Base-by-base conservation (phyloP, 2,329 filamentous ascomycete genomes). In the Aspergillus jensenii region DNA sequence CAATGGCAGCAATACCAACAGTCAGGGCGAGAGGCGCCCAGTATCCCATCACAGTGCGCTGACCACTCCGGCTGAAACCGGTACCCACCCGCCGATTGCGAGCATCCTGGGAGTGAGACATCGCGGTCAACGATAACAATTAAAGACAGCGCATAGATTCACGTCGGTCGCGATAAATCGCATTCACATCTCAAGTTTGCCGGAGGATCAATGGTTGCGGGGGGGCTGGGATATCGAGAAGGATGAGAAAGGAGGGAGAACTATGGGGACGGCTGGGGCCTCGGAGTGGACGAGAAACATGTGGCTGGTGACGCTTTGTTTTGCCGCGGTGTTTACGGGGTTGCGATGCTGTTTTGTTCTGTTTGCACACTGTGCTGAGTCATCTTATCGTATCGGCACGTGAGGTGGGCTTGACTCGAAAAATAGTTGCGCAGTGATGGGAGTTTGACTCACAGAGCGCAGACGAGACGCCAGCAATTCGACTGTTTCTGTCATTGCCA, bases 1-100 rank as follows among this genome's bases (percentile, higher is more conserved):
- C 92, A 55, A 90, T 87, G 21, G 93, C 91, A 60, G 93, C 93
- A 66, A 96, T 86, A 47, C 91, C 93, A 58, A 96, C 87, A 50
- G 93, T 97, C 63, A 96, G 77, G 64, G 87, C 88, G 56, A 98
- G 83, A 62, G 93, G 93, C 59, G 96, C 85, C 91, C 93, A 97
- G 78, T 96, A 93, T 70, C 88, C 78, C 63, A 79, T 66, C 37
- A 74, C 69, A 17, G 78, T 77, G 35, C 76, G 73, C 55, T 69
- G 67, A 21, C 76, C 74, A 9, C 73, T 72, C 45, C 74, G 67
- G 68, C 76, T 76, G 67, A 78, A 78, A 49, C 74, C 74, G 55
- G 69, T 65, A 57, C 69, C 71, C 59, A 69, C 65, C 62, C 70
- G 69, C 59, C 74, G 74, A 57, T 71, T 69, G 59, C 74, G 74